Conservation (phyloP, 176 grass and related monocot genomes). For the Triticum turgidum region DNA sequence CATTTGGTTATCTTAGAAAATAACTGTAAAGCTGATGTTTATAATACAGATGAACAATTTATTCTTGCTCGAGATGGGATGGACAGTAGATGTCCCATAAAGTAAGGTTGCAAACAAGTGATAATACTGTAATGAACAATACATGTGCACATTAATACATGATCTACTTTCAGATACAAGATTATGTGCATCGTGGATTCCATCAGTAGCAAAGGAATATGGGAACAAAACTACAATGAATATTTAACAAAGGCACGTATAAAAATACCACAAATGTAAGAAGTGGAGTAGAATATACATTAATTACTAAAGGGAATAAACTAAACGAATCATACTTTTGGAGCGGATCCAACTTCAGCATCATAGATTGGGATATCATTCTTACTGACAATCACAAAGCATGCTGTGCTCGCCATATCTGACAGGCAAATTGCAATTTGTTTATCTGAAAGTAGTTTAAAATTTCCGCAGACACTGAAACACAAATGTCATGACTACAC, state of each 20-base stretch:
- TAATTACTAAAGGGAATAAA: background rate
- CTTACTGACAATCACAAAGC: conserved; percentile 73
- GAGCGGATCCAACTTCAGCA: conserved; percentile 77
- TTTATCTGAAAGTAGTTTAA: conserved; percentile 18
- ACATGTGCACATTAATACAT: background rate
- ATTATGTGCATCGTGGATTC: background rate
- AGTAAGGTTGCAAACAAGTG: background rate
- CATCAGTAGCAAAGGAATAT: background rate
- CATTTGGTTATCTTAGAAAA: background rate
- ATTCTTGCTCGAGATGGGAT: background rate
- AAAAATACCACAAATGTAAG: background rate
- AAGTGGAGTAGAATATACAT: background rate
- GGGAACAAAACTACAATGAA: background rate
- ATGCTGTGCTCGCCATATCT: conserved; percentile 61
- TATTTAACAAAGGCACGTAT: background rate
- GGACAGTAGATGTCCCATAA: background rate
- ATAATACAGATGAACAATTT: background rate
- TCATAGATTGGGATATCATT: conserved; percentile 82
- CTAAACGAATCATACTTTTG: conserved; percentile 43
- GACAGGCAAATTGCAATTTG: background rate
- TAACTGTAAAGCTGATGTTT: background rate
- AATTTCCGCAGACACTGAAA: background rate
- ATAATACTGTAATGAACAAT: background rate
- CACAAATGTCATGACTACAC: background rate
- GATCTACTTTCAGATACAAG: background rate